phyloP scores from a whole-genome alignment of 2,329 filamentous ascomycete species.

The Fusarium anthophilum region DNA sequence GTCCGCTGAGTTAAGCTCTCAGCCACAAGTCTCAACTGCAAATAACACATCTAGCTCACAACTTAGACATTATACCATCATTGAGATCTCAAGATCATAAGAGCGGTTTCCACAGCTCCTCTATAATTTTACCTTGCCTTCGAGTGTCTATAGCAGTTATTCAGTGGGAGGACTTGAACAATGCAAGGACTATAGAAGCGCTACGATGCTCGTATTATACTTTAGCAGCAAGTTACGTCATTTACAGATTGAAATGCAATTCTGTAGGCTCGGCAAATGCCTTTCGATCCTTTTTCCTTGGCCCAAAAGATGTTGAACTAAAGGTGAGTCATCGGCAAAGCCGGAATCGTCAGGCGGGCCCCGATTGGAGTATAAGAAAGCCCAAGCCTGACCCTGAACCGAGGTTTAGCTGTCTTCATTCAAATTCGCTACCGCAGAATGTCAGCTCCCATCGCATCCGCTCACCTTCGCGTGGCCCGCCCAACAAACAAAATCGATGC shows the following conservation, averaged over 20 bases:
- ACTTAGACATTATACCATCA: too few relatives aligned
- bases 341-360: not conserved
- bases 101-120: not conserved
- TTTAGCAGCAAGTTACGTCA: accelerated
- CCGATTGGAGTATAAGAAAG: not conserved
- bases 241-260: accelerated
- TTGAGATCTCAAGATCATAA: not conserved
- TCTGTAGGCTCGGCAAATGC: not conserved
- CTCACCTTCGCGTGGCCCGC: not conserved
- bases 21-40: too few relatives aligned
- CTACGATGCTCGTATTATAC: accelerated
- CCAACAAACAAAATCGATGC: not conserved
- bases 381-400: not conserved
- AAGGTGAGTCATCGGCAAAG: not conserved
- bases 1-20: too few relatives aligned
- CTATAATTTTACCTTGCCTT: too few relatives aligned
- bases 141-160: too few relatives aligned
- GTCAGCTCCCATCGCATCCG: not conserved
- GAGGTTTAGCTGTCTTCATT: not conserved
- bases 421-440: not conserved
- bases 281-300: not conserved
- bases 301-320: too few relatives aligned
- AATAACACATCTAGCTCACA: too few relatives aligned
- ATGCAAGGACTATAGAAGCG: too few relatives aligned
- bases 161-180: not conserved